Base-by-base conservation (phyloP, 2,329 filamentous ascomycete genomes). In the Harringtonia aguacate region DNA sequence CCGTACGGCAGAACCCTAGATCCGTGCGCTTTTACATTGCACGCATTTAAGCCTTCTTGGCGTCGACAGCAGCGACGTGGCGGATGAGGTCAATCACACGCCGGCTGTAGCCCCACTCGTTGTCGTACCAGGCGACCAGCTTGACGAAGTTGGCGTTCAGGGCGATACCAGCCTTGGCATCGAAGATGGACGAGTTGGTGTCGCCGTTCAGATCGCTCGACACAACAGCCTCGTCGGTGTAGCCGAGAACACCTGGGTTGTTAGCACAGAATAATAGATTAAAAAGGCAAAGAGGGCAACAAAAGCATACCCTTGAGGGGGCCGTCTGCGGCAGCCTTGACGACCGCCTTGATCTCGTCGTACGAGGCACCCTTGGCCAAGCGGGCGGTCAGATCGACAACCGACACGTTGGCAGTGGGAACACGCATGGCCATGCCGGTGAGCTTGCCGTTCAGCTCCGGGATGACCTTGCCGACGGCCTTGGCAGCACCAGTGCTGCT, bases 361-460 rank as follows among this genome's bases (percentile, higher is more conserved):
- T 92, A 92, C 56, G 67, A 67, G 61, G 86, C 89, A 60, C 70
- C 70, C 84, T 95, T 97, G 81, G 95, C 86, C 58, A 94, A 76
- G 61, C 90, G 89, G 79, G 72, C 80, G 61, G 92, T 98, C 66
- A 98, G 73, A 72, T 98, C 92, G 63, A 98, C 92, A 68, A 97
- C 92, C 59, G 92, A 98, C 68, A 98, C 92, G 78, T 98, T 97
- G 77, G 86, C 71, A 58, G 92, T 97, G 58, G 92, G 92, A 48
- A 98, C 90, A 84, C 92, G 92, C 85, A 98, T 92, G 62, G 92
- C 79, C 92, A 98, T 97, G 75, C 92, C 92, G 56, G 92, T 98
- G 56, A 97, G 87, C 84, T 98, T 98, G 80, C 92, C 92, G 75
- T 97, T 97, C 57, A 98, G 82, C 58, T 79, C 73, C 59, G 92